Evolutionary conservation across 2,329 filamentous ascomycete species (phyloP).

Genomic region (Taxawa tesnikishii): DNA sequence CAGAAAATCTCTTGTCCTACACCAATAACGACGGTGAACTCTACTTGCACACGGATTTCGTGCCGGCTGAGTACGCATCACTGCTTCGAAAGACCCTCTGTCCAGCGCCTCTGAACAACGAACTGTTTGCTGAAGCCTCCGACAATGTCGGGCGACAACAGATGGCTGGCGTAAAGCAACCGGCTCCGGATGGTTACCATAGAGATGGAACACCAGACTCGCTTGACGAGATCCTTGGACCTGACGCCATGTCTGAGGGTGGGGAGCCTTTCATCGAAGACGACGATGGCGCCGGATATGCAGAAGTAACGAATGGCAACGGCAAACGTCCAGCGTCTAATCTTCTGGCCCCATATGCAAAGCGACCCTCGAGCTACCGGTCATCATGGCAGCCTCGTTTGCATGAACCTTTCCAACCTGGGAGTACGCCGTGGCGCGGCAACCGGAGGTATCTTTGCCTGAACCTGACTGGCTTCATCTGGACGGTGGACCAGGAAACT

Average conservation of each 20-base stretch:
- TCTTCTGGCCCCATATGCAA: conserved; percentile 30
- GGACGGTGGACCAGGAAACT: conserved; percentile 91
- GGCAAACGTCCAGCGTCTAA: conserved; percentile 43
- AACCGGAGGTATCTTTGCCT: conserved; percentile 88
- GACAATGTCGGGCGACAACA: conserved; percentile 49
- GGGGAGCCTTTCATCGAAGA: conserved; percentile 80
- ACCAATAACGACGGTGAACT: conserved; percentile 88
- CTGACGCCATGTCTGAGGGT: conserved; percentile 43
- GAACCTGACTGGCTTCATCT: conserved; percentile 87
- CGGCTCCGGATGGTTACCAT: conserved; percentile 36
- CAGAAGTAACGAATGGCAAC: conserved; percentile 48
- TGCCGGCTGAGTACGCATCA: conserved; percentile 36
- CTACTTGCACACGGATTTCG: conserved; percentile 68
- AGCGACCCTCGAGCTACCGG: conserved; percentile 38
- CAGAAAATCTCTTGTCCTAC: conserved; percentile 78
- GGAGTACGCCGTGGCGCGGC: conserved; percentile 90
- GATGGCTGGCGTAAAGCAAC: conserved; percentile 43
- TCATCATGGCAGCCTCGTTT: conserved; percentile 48
- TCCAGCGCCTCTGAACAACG: conserved; percentile 75
- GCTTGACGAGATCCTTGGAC: conserved; percentile 68
- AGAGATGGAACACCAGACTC: conserved; percentile 58
- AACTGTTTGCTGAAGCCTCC: conserved; percentile 58
- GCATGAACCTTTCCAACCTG: conserved; percentile 82
- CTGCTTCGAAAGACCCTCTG: conserved; percentile 46
- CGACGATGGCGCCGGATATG: conserved; percentile 88